Conservation (phyloP, 179 eudicot species). For the Gypsophila paniculata region DNA sequence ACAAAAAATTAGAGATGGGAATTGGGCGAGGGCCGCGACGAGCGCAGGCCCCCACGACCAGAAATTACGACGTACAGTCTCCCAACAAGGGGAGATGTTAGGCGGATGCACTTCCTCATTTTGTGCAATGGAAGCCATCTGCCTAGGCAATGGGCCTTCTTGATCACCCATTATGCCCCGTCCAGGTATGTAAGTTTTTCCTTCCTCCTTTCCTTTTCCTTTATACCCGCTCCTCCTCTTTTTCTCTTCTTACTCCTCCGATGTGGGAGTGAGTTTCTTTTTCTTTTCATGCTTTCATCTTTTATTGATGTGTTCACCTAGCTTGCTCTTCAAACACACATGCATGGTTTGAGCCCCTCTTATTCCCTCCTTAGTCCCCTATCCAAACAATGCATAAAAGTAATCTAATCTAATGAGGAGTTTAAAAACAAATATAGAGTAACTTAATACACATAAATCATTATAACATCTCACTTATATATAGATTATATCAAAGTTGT, state of each 20-base stretch:
- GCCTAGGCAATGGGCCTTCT: conserved; percentile 32
- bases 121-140: conserved; percentile 32
- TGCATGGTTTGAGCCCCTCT: too few relatives aligned
- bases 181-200: conserved; percentile 33
- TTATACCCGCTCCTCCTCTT: conserved; percentile 1
- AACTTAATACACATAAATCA: too few relatives aligned
- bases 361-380: conserved; percentile 48
- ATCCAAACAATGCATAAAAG: too few relatives aligned
- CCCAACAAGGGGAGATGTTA: conserved; percentile 40
- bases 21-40: conserved; percentile 39
- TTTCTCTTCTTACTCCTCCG: not conserved
- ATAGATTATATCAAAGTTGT: too few relatives aligned
- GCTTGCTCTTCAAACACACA: too few relatives aligned
- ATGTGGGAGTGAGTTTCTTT: conserved; percentile 28
- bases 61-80: conserved; percentile 51
- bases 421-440: too few relatives aligned
- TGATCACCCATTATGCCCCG: conserved; percentile 35
- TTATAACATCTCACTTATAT: too few relatives aligned
- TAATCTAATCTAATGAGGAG: too few relatives aligned
- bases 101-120: conserved; percentile 28
- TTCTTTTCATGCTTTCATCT: too few relatives aligned
- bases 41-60: conserved; percentile 41
- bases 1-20: not conserved
- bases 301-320: too few relatives aligned
- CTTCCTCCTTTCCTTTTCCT: not conserved